Percentiles rank a stretch among this genome's conserved stretches.
These are phyloP conservation scores for Trichothecium sympodiale DNA, from an alignment of 2,329 filamentous ascomycete species.

Conservation along the genomic window DNA sequence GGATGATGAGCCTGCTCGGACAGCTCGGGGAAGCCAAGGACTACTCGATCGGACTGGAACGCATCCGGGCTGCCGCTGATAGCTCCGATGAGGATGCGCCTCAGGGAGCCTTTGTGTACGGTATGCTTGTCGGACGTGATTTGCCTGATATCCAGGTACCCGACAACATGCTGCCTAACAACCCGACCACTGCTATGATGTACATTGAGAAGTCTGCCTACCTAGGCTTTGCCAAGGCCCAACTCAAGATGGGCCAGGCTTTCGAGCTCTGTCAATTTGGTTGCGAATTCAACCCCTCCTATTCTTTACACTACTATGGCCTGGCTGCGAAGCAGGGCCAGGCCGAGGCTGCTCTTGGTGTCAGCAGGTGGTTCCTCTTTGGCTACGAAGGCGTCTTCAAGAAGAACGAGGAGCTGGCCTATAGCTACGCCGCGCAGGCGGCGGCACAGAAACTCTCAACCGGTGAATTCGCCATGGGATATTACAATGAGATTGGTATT, in stretches of 20 bases:
- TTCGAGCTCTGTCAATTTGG: slow-evolving; percentile 90
- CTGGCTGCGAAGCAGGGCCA: slow-evolving; percentile 87
- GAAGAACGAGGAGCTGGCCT: slow-evolving; percentile 93
- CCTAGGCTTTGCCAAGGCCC: slow-evolving; percentile 89
- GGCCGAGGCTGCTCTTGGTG: slow-evolving; percentile 84
- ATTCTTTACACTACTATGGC: slow-evolving; percentile 92
- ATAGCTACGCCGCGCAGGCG: slow-evolving; percentile 79
- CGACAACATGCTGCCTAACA: slow-evolving; percentile 53
- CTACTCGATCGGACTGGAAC: slow-evolving; percentile 62
- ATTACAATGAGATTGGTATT: slow-evolving; percentile 96
- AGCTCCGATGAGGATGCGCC: slow-evolving; percentile 92
- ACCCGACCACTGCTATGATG: slow-evolving; percentile 63
- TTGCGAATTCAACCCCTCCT: slow-evolving; percentile 87
- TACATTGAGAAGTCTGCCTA: slow-evolving; percentile 97
- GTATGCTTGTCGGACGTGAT: slow-evolving; percentile 85
- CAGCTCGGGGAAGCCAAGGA: slow-evolving; percentile 87
- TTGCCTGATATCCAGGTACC: slow-evolving; percentile 84
- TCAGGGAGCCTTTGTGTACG: slow-evolving; percentile 89
- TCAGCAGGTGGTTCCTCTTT: slow-evolving; percentile 98
- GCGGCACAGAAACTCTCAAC: slow-evolving; percentile 73
- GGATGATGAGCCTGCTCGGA: slow-evolving; percentile 94
- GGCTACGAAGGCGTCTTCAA: slow-evolving; percentile 85
- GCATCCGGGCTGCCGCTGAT: slow-evolving; percentile 74
- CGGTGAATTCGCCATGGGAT: slow-evolving; percentile 92
- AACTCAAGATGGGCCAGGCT: slow-evolving; percentile 92